Evolutionary conservation across 2,329 filamentous ascomycete species (phyloP), one percentile per base, ranked within the genome.

Genomic region (Claviceps digitariae): DNA sequence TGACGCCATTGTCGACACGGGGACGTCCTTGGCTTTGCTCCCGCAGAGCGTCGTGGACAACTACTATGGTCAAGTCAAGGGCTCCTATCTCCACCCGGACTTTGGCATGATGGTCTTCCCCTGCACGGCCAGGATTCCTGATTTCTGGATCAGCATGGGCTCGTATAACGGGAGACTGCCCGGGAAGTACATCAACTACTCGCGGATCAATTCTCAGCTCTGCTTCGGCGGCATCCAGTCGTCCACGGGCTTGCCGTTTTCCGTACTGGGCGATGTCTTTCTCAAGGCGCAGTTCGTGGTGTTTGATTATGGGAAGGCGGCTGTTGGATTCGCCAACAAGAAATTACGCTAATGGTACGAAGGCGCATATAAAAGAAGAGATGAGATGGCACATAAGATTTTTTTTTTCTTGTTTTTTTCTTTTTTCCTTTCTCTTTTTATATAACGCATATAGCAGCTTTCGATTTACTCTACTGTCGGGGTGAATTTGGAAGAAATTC

Each of bases 1-100:
- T 5, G 69, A 70, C 0, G 76, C 74, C 59, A 86, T 87, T 64
- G 79, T 81, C 61, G 84, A 87, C 69, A 87, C 84, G 2, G 84
- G 84, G 52, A 87, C 84, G 53, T 83, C 82, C 1, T 78, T 87
- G 31, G 67, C 86, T 53, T 73, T 84, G 57, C 66, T 83, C 20
- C 78, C 79, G 27, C 63, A 73, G 53, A 58, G 63, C 34, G 71
- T 83, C 55, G 75, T 80, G 57, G 59, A 66, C 0, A 74, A 70
- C 44, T 87, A 86, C 73, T 87, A 85, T 70, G 63, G 64, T 40
- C 63, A 78, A 56, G 74, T 87, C 55, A 52, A 61, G 8, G 75
- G 78, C 3, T 72, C 83, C 0, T 58, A 67, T 47, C 62, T 78
- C 58, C 69, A 73, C 61, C 27, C 56, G 17, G 58, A 60, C 1